Conservation (phyloP, 2,329 filamentous ascomycete genomes). For the Domatiomyces catenatus region DNA sequence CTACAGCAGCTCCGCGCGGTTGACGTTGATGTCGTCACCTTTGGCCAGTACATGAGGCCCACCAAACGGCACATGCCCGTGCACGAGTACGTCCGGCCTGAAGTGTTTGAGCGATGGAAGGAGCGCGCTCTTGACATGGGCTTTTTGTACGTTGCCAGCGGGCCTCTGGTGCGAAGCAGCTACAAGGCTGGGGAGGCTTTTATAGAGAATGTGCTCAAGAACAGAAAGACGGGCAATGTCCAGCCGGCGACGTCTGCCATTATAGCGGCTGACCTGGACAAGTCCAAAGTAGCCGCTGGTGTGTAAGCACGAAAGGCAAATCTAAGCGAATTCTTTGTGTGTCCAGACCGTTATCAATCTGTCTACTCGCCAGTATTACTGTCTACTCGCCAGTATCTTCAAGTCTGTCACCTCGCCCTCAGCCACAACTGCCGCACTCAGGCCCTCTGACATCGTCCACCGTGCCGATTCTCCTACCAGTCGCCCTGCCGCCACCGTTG, state of each 20-base stretch:
- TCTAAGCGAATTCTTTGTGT: not conserved
- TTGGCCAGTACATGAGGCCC: slow-evolving; percentile 99
- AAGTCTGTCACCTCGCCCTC: slow-evolving; percentile 5
- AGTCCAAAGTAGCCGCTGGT: not conserved
- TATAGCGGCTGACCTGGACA: not conserved
- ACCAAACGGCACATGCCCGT: slow-evolving; percentile 97
- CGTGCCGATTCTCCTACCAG: slow-evolving; percentile 27
- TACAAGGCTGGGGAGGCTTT: slow-evolving; percentile 98
- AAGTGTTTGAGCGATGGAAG: slow-evolving; percentile 81
- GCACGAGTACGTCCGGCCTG: slow-evolving; percentile 83
- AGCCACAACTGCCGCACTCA: slow-evolving; percentile 32
- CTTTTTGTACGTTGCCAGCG: slow-evolving; percentile 90
- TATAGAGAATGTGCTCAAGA: slow-evolving; percentile 93
- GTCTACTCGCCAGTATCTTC: too few relatives aligned
- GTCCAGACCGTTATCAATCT: too few relatives aligned
- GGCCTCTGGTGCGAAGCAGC: slow-evolving; percentile 79
- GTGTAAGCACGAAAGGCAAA: not conserved
- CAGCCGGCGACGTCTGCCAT: not conserved
- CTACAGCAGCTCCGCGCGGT: slow-evolving; percentile 63
- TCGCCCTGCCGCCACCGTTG: slow-evolving; percentile 20
- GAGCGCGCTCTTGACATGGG: slow-evolving; percentile 83
- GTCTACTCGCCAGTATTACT: too few relatives aligned
- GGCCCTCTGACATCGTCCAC: slow-evolving; percentile 34
- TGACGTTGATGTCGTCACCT: slow-evolving; percentile 87
- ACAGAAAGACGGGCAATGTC: slow-evolving; percentile 34